Evolutionary conservation across 768 basidiomycete species (phyloP).

Genomic region (Peribolospora kevripleyi): DNA sequence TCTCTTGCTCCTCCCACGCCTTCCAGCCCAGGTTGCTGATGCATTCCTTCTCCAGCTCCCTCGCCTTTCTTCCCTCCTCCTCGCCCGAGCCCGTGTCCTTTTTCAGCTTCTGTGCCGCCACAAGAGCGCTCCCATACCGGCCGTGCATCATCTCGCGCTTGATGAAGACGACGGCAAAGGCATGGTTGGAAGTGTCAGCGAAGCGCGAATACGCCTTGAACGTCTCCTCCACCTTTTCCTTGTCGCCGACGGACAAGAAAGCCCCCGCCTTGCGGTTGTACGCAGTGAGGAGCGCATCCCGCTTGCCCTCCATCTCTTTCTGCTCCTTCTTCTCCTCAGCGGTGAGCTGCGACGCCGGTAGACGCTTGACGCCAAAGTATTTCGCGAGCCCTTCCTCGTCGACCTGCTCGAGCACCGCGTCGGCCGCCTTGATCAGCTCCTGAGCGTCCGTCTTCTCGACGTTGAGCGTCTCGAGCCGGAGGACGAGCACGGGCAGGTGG

Average conservation of each 20-base stretch:
- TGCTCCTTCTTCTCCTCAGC: constrained; percentile 5
- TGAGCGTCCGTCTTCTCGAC: background rate
- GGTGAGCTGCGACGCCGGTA: background rate
- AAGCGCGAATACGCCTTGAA: background rate
- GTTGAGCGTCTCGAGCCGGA: constrained; percentile 1
- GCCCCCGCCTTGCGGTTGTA: background rate
- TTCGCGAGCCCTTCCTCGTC: constrained; percentile 1
- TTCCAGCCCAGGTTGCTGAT: no score
- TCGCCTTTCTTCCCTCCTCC: background rate
- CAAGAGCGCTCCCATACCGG: background rate
- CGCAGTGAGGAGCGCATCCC: background rate
- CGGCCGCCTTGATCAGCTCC: background rate
- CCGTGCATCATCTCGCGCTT: background rate
- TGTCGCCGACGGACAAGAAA: background rate
- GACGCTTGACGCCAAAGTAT: background rate
- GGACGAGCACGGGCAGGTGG: constrained; percentile 5
- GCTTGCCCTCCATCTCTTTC: background rate
- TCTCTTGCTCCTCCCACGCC: no score
- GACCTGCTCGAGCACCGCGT: background rate
- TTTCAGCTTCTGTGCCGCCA: background rate
- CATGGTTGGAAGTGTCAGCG: background rate
- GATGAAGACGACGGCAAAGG: background rate
- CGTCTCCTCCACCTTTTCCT: background rate
- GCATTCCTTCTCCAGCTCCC: background rate
- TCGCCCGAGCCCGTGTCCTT: background rate